Conservation (phyloP, 768 basidiomycete species). For the Pisolithus tinctorius region DNA sequence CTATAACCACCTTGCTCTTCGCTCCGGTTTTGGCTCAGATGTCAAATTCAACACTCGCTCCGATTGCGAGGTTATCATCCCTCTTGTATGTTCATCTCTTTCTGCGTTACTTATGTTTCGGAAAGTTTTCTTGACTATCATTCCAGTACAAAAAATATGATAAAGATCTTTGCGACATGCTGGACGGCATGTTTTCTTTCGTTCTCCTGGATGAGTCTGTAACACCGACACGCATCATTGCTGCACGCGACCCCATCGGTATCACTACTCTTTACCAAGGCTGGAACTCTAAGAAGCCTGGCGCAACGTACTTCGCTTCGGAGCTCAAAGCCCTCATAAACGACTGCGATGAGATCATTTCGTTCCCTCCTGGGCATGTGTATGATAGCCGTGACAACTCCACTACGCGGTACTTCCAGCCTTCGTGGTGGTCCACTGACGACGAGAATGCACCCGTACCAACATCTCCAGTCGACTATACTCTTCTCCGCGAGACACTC, state of each 20-base stretch:
- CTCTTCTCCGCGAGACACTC: conserved; percentile 67
- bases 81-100: conserved; percentile 52
- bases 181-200: conserved; percentile 99
- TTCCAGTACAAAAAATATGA: conserved; percentile 77
- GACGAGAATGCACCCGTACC: conserved; percentile 54
- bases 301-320: conserved; percentile 85
- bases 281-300: conserved; percentile 78
- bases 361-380: conserved; percentile 96
- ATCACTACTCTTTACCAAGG: conserved; percentile 99
- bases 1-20: conserved; percentile 89
- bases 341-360: conserved; percentile 90
- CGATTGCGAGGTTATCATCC: conserved; percentile 95
- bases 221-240: conserved; percentile 84
- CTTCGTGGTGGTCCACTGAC: conserved; percentile 88
- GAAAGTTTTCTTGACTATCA: neutral
- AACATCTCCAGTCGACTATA: conserved; percentile 55
- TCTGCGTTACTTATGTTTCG: too few species aligned
- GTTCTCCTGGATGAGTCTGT: conserved; percentile 92
- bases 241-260: conserved; percentile 94
- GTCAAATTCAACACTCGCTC: conserved; percentile 94
- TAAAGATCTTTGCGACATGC: conserved; percentile 65
- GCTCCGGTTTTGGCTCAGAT: conserved; percentile 53
- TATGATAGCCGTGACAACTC: conserved; percentile 81
- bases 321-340: conserved; percentile 89
- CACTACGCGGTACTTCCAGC: conserved; percentile 79